Conservation (phyloP, 148 eudicot species). For the Rhododendron kiyosumense region DNA sequence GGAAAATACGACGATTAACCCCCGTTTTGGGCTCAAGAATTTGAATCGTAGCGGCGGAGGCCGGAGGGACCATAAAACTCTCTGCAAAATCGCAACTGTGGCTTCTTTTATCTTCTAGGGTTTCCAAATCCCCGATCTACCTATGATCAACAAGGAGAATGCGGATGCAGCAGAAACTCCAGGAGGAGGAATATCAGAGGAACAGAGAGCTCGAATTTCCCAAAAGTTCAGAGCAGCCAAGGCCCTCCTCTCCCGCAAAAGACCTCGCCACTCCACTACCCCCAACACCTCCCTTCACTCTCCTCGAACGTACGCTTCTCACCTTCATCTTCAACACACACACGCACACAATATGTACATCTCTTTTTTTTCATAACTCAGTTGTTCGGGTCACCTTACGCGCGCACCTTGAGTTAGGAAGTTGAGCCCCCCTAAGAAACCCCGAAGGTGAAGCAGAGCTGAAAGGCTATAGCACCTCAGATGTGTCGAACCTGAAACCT, state of each 20-base stretch:
- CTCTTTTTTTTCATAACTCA: no score
- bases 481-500: no score
- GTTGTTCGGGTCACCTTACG: no score
- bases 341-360: no score
- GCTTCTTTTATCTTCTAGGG: constrained; percentile 1
- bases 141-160: constrained; percentile 23
- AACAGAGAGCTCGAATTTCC: constrained; percentile 71
- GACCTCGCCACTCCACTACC: constrained; percentile 25
- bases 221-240: no score
- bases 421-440: no score
- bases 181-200: constrained; percentile 37
- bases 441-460: no score
- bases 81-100: neutral
- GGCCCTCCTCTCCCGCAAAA: no score
- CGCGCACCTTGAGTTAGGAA: no score
- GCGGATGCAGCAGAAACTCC: neutral
- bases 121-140: neutral
- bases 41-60: neutral
- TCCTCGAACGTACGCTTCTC: constrained; percentile 16
- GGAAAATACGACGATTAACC: neutral
- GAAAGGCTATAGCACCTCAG: no score
- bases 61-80: no score
- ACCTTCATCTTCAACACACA: neutral
- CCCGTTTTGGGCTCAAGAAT: neutral
- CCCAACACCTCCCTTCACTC: constrained; percentile 10